phyloP scores from a whole-genome alignment of 1,139 yeast species.

The Magnusiomyces suaveolens region DNA sequence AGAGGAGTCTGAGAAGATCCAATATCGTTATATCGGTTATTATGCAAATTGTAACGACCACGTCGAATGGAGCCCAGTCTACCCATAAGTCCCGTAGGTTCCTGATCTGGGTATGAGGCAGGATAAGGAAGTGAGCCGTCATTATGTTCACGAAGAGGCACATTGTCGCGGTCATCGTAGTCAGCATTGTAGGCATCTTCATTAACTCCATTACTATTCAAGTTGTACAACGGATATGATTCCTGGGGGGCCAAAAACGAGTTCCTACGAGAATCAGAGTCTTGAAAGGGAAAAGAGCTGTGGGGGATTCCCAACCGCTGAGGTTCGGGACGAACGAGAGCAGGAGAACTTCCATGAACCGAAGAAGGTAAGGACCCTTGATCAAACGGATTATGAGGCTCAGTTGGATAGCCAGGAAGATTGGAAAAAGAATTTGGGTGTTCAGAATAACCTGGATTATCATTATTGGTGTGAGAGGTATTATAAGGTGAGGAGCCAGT shows the following conservation, averaged over 20 bases:
- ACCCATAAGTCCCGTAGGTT: background rate
- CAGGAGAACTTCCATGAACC: background rate
- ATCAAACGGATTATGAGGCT: background rate
- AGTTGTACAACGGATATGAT: background rate
- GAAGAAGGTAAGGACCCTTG: background rate
- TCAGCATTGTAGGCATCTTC: background rate
- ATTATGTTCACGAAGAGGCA: background rate
- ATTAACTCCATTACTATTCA: background rate
- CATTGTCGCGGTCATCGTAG: slow-evolving; percentile 1
- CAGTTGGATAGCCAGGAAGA: background rate
- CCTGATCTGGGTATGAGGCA: background rate
- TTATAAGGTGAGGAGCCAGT: background rate
- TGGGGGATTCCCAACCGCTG: background rate
- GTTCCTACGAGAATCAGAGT: slow-evolving; percentile 1
- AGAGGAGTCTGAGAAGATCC: background rate
- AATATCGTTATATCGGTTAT: background rate
- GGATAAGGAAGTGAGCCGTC: background rate
- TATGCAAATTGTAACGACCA: background rate
- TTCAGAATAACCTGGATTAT: background rate
- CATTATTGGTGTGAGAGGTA: background rate
- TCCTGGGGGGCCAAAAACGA: background rate
- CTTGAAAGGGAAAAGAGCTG: background rate
- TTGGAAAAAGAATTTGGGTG: background rate
- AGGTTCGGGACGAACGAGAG: background rate
- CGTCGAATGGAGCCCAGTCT: background rate